These are phyloP conservation scores for Penicillium sp. DNA, from an alignment of 2,329 filamentous ascomycete genomes.

Conservation along the genomic window DNA sequence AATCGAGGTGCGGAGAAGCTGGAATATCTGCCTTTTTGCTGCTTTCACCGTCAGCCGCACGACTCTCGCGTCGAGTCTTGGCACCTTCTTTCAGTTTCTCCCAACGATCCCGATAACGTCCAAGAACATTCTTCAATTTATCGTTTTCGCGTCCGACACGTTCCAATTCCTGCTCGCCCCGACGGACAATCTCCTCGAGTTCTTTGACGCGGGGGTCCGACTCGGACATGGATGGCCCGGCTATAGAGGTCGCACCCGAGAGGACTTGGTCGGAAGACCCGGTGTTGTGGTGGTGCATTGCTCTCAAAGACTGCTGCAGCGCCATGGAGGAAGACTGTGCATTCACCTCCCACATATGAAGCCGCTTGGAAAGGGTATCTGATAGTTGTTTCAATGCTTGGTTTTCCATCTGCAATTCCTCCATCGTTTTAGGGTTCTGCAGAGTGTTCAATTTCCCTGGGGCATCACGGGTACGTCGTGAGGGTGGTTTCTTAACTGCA, in stretches of 20 bases:
- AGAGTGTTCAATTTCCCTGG: conserved; percentile 38
- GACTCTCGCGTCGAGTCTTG: conserved; percentile 41
- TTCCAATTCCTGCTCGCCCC: conserved; percentile 64
- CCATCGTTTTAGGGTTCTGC: conserved; percentile 66
- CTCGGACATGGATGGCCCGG: conserved; percentile 32
- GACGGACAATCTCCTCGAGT: conserved; percentile 68
- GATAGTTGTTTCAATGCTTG: conserved; percentile 80
- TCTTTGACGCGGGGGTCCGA: conserved; percentile 63
- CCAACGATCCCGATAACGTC: conserved; percentile 67
- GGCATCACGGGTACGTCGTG: conserved; percentile 17
- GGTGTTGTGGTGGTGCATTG: conserved; percentile 48
- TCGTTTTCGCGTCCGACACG: conserved; percentile 66
- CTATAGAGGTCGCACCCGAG: conserved; percentile 32
- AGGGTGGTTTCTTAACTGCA: conserved; percentile 45
- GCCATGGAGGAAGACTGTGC: conserved; percentile 86
- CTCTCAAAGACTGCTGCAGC: conserved; percentile 76
- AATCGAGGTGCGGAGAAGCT: conserved; percentile 14
- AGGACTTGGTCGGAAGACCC: conserved; percentile 34
- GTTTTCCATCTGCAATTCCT: conserved; percentile 90
- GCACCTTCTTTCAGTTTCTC: conserved; percentile 71
- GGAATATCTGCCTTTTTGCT: conserved; percentile 15
- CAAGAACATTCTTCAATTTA: conserved; percentile 59
- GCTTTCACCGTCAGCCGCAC: conserved; percentile 15
- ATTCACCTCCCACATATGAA: conserved; percentile 93
- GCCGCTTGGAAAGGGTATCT: conserved; percentile 80